These are phyloP conservation scores for Cairneyella variabilis DNA, from an alignment of 495 filamentous ascomycete genomes.

Conservation along the genomic window DNA sequence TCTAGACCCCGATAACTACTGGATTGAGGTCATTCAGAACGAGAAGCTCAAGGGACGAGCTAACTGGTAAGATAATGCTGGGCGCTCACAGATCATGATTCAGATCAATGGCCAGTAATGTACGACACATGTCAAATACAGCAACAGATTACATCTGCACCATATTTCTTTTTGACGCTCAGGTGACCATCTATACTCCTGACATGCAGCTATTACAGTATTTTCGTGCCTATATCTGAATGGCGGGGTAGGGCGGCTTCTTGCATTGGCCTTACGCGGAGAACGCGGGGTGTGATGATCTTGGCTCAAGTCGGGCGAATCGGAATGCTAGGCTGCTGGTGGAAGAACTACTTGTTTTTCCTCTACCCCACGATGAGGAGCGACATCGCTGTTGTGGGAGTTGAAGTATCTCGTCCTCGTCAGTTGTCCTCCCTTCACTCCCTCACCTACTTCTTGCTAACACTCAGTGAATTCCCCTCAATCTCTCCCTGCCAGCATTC, in stretches of 20 bases:
- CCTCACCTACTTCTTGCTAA: neutral
- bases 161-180: neutral
- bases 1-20: conserved; percentile 88
- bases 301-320: neutral
- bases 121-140: conserved; percentile 2
- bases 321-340: neutral
- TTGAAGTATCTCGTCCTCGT: neutral
- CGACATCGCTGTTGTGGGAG: conserved; percentile 14
- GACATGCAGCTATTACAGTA: no score
- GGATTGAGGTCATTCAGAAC: conserved; percentile 84
- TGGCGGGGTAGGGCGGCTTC: conserved; percentile 5
- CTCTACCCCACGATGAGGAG: conserved; percentile 11
- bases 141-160: neutral
- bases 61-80: conserved; percentile 36
- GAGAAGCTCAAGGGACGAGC: conserved; percentile 45
- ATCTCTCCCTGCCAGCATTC: neutral
- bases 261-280: conserved; percentile 1
- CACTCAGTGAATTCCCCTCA: neutral
- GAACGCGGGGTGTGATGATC: conserved; percentile 3
- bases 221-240: no score
- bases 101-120: neutral
- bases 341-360: neutral
- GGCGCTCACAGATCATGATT: neutral
- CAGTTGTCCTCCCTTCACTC: neutral
- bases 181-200: no score